Evolutionary conservation across 2,329 filamentous ascomycete species (phyloP).

Genomic region (Pyrenophora seminiperda): DNA sequence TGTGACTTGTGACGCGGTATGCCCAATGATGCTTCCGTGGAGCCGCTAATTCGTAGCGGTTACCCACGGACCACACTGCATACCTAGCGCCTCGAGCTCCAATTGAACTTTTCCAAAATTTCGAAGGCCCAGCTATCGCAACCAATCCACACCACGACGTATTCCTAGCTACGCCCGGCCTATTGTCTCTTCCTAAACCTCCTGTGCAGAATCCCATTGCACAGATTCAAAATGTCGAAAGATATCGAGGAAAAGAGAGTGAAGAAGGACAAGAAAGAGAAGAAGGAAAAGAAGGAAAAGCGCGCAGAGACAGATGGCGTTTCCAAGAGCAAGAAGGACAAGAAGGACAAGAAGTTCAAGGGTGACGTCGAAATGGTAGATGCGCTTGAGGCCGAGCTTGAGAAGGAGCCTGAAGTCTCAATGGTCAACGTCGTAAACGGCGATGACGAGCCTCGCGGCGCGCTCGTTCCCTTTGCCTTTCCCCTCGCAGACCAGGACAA

Average conservation of each 20-base stretch:
- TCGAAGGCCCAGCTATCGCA: constrained; percentile 8
- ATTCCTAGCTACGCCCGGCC: constrained; percentile 7
- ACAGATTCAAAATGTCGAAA: constrained; percentile 42
- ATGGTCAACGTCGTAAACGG: constrained; percentile 49
- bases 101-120: constrained; percentile 20
- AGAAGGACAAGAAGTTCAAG: constrained; percentile 73
- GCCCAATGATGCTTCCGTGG: not conserved
- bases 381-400: constrained; percentile 61
- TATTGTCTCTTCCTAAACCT: not conserved
- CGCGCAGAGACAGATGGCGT: constrained; percentile 51
- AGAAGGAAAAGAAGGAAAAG: constrained; percentile 72
- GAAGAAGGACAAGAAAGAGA: constrained; percentile 61
- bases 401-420: constrained; percentile 65
- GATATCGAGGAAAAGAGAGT: constrained; percentile 47
- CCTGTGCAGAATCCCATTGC: constrained; percentile 1
- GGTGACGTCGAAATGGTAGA: constrained; percentile 58
- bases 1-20: not conserved
- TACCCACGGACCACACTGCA: constrained; percentile 7
- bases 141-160: constrained; percentile 14
- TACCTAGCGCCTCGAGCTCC: constrained; percentile 14
- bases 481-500: constrained; percentile 78
- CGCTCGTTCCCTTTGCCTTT: constrained; percentile 81
- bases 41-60: constrained; percentile 10
- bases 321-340: constrained; percentile 60
- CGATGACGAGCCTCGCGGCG: constrained; percentile 54